phyloP scores from a whole-genome alignment of 495 filamentous ascomycete species.

The Schizothecium vesticola region DNA sequence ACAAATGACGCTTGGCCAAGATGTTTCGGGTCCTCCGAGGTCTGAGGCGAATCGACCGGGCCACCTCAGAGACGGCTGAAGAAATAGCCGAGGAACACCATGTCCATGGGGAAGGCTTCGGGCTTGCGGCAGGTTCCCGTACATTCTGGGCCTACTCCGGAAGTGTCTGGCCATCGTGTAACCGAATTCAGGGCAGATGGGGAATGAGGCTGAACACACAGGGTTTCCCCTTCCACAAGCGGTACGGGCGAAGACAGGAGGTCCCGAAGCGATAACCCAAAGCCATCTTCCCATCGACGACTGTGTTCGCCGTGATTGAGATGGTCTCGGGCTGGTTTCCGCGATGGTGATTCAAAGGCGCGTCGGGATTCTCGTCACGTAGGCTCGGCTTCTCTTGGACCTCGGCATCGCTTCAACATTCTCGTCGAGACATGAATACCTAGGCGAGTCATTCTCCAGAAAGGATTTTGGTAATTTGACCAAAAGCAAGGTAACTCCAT shows the following conservation, averaged over 20 bases:
- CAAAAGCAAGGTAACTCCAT: neutral
- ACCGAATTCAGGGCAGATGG: neutral
- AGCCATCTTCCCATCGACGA: neutral
- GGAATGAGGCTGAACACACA: neutral
- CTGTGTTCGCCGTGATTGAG: neutral
- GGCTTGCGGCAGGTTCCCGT: neutral
- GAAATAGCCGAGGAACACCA: neutral
- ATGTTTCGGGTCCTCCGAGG: neutral
- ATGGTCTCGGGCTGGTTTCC: neutral
- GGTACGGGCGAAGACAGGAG: neutral
- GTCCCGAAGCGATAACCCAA: neutral
- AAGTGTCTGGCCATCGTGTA: neutral
- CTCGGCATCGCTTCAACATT: neutral
- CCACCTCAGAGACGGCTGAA: neutral
- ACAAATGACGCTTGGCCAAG: neutral
- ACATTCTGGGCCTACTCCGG: neutral
- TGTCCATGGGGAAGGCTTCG: neutral
- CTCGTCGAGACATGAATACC: too few relatives aligned
- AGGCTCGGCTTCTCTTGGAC: neutral
- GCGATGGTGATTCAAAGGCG: neutral
- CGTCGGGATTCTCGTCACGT: neutral
- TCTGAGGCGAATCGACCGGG: neutral
- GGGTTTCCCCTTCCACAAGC: neutral
- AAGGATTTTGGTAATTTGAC: neutral
- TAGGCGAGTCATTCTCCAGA: neutral